These are phyloP conservation scores for Cryptococcus wingfieldii DNA, from an alignment of 1,284 basidiomycete genomes.

Conservation along the genomic window DNA sequence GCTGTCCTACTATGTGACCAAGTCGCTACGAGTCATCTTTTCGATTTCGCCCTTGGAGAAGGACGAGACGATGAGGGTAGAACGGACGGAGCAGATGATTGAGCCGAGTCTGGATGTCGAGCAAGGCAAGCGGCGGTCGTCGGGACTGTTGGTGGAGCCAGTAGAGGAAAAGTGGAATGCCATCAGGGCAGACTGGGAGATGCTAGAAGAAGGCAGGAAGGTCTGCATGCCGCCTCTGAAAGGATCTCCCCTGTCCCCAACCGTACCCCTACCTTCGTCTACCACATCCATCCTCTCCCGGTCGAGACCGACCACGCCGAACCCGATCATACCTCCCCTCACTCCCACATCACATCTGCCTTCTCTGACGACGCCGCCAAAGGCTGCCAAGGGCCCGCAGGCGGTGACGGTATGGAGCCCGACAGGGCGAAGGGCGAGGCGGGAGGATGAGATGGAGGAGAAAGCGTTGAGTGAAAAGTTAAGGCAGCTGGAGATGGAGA, in stretches of 20 bases:
- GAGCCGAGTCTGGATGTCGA: constrained; percentile 16
- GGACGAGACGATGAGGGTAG: constrained; percentile 24
- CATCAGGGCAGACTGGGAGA: not conserved
- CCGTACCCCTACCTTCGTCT: not conserved
- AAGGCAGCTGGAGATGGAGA: constrained; percentile 6
- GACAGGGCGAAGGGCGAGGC: constrained; percentile 13
- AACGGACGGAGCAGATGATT: constrained; percentile 42
- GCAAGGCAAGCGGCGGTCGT: constrained; percentile 10
- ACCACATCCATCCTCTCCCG: not conserved
- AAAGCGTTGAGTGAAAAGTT: constrained; percentile 36
- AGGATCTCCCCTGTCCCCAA: not conserved
- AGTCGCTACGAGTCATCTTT: constrained; percentile 42
- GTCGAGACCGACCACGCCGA: not conserved
- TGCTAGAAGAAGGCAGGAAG: not conserved
- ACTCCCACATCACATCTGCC: not conserved
- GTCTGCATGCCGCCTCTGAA: not conserved
- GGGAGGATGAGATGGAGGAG: constrained; percentile 24
- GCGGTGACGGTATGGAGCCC: constrained; percentile 11
- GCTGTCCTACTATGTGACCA: constrained; percentile 39
- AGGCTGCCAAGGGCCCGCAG: not conserved
- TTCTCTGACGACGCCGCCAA: not conserved
- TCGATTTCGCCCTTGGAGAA: constrained; percentile 23
- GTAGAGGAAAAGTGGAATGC: constrained; percentile 7
- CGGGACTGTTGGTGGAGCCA: constrained; percentile 13
- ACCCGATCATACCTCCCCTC: not conserved